Evolutionary conservation across 306 rosid species (phyloP).

Genomic region (Betula pendula): DNA sequence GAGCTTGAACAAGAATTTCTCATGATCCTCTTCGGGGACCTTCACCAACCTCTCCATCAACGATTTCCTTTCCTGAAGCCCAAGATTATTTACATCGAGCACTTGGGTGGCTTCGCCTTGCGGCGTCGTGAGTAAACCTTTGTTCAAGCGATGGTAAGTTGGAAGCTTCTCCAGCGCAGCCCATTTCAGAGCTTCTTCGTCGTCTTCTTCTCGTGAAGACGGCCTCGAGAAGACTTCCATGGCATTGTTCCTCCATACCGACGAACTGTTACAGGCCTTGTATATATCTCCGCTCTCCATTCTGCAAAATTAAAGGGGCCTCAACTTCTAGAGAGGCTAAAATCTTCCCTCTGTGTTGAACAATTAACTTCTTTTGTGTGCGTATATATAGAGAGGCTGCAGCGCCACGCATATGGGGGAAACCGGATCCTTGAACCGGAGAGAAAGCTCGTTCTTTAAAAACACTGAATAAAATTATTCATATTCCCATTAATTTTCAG

Average conservation of each 20-base stretch:
- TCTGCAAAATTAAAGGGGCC: too few relatives aligned
- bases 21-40: slow-evolving; percentile 46
- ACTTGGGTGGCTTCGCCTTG: slow-evolving; percentile 44
- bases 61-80: slow-evolving; percentile 37
- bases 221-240: slow-evolving; percentile 47
- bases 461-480: too few relatives aligned
- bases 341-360: neutral
- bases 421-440: too few relatives aligned
- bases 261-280: slow-evolving; percentile 32
- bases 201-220: slow-evolving; percentile 45
- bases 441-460: too few relatives aligned
- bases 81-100: slow-evolving; percentile 54
- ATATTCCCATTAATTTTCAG: too few relatives aligned
- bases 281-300: slow-evolving; percentile 50
- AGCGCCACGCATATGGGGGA: too few relatives aligned
- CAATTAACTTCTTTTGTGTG: too few relatives aligned
- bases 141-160: slow-evolving; percentile 65
- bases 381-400: too few relatives aligned
- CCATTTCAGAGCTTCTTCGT: slow-evolving; percentile 76
- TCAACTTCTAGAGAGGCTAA: too few relatives aligned
- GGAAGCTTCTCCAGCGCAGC: slow-evolving; percentile 74
- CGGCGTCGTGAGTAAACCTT: slow-evolving; percentile 56
- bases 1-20: slow-evolving; percentile 52
- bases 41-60: slow-evolving; percentile 43
- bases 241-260: slow-evolving; percentile 42